Evolutionary conservation across 1,139 yeast species (phyloP), one percentile per base, ranked within the genome.

Genomic region (Yamadazyma mexicana): DNA sequence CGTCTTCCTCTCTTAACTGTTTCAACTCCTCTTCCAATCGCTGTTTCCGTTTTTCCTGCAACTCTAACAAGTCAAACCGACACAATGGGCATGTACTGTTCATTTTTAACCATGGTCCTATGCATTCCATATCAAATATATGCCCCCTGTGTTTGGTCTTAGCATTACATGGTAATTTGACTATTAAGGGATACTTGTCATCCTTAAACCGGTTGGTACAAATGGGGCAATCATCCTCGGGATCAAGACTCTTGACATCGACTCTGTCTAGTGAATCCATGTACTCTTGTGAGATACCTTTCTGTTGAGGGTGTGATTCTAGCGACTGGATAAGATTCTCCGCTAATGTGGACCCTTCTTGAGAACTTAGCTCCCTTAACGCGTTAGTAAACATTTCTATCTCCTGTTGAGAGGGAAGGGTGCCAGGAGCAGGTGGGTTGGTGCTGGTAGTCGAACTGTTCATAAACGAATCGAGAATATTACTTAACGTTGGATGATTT

Each of bases 71-170:
- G 52, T 88, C 83, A 45, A 77, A 80, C 48, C 98, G 69, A 58
- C 98, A 91, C 55, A 91, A 63, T 0, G 98, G 98, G 56, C 98
- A 91, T 0, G 95, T 88, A 1, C 83, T 71, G 53, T 87, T 84
- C 44, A 81, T 68, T 48, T 79, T 79, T 38, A 91, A 66, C 98
- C 98, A 91, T 0, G 96, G 94, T 0, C 85, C 85, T 31, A 91
- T 81, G 58, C 98, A 91, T 51, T 91, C 97, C 50, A 89, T 67
- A 56, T 91, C 98, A 61, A 87, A 91, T 29, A 73, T 73, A 60
- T 91, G 98, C 34, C 71, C 76, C 37, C 56, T 61, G 17, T 39
- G 42, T 28, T 56, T 44, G 4, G 46, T 38, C 24, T 47, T 54
- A 12, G 55, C 57, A 34, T 75, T 73, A 56, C 97, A 92, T 0